A percentile compares a stretch with the other conserved stretches of the same genome.
These are phyloP conservation scores for Phytophthora constricta DNA, from an alignment of 352 stramenopile genomes.

Conservation along the genomic window DNA sequence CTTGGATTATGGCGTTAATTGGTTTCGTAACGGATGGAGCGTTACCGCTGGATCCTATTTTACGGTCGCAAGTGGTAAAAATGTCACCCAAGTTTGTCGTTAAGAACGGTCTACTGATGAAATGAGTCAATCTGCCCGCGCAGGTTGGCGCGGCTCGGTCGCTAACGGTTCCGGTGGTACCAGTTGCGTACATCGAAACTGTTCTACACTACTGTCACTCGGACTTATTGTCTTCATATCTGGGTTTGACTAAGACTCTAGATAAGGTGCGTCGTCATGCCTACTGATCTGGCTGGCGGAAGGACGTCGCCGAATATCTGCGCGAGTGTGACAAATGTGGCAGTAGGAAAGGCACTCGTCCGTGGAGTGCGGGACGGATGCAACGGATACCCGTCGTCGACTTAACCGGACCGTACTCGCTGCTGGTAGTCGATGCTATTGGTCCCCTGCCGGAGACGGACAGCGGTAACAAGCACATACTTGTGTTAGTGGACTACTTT, in stretches of 20 bases:
- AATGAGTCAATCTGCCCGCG: conserved; percentile 2
- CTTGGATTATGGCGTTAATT: conserved; percentile 11
- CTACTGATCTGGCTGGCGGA: neutral
- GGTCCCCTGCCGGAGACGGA: neutral
- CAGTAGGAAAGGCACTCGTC: neutral
- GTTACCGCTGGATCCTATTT: conserved; percentile 6
- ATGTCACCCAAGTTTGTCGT: neutral
- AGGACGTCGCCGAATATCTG: conserved; percentile 2
- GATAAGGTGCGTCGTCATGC: conserved; percentile 7
- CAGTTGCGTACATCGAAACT: conserved; percentile 4
- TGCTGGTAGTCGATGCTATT: neutral
- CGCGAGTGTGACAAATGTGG: neutral
- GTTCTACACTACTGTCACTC: conserved; percentile 18
- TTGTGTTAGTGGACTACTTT: neutral
- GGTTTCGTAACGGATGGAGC: conserved; percentile 6
- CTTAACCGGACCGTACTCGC: neutral
- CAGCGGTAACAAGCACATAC: neutral
- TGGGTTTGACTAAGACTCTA: conserved; percentile 2
- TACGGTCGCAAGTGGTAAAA: neutral
- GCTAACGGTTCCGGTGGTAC: conserved; percentile 6
- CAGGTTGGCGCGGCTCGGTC: conserved; percentile 3
- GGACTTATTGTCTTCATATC: conserved; percentile 5
- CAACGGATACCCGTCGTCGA: conserved; percentile 10
- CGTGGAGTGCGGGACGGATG: conserved; percentile 3
- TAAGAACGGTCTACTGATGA: conserved; percentile 4